Evolutionary conservation across 1,139 yeast species (phyloP).

Genomic region (Pichia norvegensis): DNA sequence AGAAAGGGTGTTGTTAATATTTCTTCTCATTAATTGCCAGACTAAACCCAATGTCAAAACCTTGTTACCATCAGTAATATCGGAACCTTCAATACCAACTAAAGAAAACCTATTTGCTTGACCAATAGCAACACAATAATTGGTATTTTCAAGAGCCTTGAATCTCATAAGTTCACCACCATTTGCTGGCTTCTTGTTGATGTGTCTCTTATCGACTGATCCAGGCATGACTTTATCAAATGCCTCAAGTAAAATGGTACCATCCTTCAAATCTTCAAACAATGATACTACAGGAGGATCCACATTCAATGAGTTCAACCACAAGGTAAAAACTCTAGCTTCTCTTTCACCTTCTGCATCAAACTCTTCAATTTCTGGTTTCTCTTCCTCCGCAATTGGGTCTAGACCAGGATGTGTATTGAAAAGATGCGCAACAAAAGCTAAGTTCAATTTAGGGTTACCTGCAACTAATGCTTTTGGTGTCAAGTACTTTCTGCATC

Average conservation of each 20-base stretch:
- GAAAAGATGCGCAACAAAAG: slow-evolving; percentile 94
- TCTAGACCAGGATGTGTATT: slow-evolving; percentile 96
- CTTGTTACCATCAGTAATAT: slow-evolving; percentile 89
- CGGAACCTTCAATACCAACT: slow-evolving; percentile 98
- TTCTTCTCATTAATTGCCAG: slow-evolving; percentile 98
- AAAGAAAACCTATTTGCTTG: slow-evolving; percentile 85
- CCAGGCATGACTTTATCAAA: slow-evolving; percentile 96
- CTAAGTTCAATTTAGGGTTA: slow-evolving; percentile 90
- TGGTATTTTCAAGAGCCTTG: slow-evolving; percentile 92
- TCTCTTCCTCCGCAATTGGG: slow-evolving; percentile 88
- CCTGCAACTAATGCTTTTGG: slow-evolving; percentile 92
- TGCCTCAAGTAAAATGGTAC: slow-evolving; percentile 81
- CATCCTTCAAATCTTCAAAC: slow-evolving; percentile 94
- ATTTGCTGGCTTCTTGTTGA: slow-evolving; percentile 70
- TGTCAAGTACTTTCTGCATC: slow-evolving; percentile 88
- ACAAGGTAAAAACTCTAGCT: slow-evolving; percentile 94
- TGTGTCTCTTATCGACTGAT: slow-evolving; percentile 68
- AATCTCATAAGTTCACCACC: slow-evolving; percentile 76
- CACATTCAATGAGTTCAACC: slow-evolving; percentile 95
- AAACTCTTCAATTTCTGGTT: slow-evolving; percentile 83
- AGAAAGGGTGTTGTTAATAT: slow-evolving; percentile 76
- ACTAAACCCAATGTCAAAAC: slow-evolving; percentile 89
- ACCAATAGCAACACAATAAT: slow-evolving; percentile 94
- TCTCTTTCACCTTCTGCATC: slow-evolving; percentile 99
- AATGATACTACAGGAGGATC: slow-evolving; percentile 88